phyloP scores from a whole-genome alignment of 257 asterid genomes.

The Craterostigma plantagineum region DNA sequence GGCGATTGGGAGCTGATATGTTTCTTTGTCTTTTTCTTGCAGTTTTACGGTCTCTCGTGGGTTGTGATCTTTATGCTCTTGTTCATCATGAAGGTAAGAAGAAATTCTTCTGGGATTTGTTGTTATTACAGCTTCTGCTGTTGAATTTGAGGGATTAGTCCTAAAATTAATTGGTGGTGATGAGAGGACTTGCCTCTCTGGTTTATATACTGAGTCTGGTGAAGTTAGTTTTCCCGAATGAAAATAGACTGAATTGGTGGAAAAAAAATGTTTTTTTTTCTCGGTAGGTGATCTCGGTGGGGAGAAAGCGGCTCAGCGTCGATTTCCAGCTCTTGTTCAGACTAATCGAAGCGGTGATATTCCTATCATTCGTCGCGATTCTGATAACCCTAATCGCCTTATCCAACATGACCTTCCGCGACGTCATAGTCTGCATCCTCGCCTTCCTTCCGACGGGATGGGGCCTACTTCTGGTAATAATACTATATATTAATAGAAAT shows the following conservation, averaged over 20 bases:
- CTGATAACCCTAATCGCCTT: conserved; percentile 45
- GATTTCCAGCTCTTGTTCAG: conserved; percentile 74
- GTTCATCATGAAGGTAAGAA: conserved; percentile 59
- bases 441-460: conserved; percentile 98
- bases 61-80: conserved; percentile 48
- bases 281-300: conserved; percentile 49
- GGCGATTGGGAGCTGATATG: neutral
- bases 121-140: neutral
- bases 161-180: too few species aligned
- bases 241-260: too few species aligned
- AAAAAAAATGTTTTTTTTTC: conserved; percentile 1
- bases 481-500: neutral
- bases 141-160: too few species aligned
- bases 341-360: conserved; percentile 47
- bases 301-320: conserved; percentile 70
- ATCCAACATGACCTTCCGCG: conserved; percentile 56
- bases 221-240: too few species aligned
- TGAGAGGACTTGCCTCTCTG: too few species aligned
- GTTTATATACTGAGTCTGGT: too few species aligned
- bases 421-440: conserved; percentile 64
- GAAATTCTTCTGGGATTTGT: neutral
- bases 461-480: conserved; percentile 81
- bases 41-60: conserved; percentile 87
- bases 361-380: conserved; percentile 39
- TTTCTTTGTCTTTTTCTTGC: conserved; percentile 14